Percentiles rank a stretch among this genome's conserved stretches.
Conservation (phyloP, 2,329 filamentous ascomycete genomes). For the Penicillium decumbens region DNA sequence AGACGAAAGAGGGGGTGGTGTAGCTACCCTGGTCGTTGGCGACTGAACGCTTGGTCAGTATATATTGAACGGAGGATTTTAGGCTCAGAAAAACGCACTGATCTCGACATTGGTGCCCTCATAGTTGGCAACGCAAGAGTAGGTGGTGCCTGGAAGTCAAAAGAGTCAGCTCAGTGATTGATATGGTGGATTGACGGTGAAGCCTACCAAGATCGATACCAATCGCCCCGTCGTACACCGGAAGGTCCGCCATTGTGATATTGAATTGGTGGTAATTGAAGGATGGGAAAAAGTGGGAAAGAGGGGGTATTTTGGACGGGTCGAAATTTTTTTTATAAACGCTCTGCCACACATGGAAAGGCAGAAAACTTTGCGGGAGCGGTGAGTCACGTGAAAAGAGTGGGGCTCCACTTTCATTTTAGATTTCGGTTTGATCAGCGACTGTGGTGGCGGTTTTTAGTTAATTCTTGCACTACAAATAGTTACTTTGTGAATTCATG, state of each 20-base stretch:
- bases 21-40: slow-evolving; percentile 99
- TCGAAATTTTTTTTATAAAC: slow-evolving; percentile 25
- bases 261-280: slow-evolving; percentile 18
- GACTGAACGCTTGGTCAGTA: slow-evolving; percentile 48
- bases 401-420: neutral
- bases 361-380: slow-evolving; percentile 26
- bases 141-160: slow-evolving; percentile 75
- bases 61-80: neutral
- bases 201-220: slow-evolving; percentile 97
- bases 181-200: neutral
- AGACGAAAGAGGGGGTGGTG: slow-evolving; percentile 98
- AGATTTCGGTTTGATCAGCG: no score
- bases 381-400: slow-evolving; percentile 21
- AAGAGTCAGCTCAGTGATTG: slow-evolving; percentile 19
- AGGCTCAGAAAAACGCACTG: slow-evolving; percentile 54
- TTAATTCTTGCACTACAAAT: no score
- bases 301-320: slow-evolving; percentile 20
- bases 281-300: slow-evolving; percentile 21
- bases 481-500: neutral
- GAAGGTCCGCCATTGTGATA: slow-evolving; percentile 26
- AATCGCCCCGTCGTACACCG: slow-evolving; percentile 96
- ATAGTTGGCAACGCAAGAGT: slow-evolving; percentile 99
- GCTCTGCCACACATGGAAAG: slow-evolving; percentile 21
- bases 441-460: no score
- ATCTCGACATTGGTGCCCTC: slow-evolving; percentile 99